Base-by-base conservation (phyloP, 2,329 filamentous ascomycete species). In the Setomelanomma holmii region DNA sequence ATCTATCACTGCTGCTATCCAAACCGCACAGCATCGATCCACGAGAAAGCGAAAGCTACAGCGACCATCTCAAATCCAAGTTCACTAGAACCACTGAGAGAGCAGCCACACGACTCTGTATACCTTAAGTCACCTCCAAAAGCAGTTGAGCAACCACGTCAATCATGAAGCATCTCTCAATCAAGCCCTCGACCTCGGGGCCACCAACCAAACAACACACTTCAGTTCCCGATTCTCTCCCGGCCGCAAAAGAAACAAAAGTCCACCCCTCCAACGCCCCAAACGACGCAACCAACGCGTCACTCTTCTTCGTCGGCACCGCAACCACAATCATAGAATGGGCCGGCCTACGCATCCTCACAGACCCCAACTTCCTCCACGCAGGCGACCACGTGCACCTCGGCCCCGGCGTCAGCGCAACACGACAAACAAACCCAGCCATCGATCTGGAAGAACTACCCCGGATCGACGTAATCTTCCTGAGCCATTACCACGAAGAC, bases 331-430 rank as follows among this genome's bases (percentile, higher is more conserved):
- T 86, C 34, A 69, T 85, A 36, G 78, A 83, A 66, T 85, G 80
- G 80, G 69, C 77, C 53, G 79, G 78, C 38, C 68, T 83, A 40
- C 78, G 82, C 23, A 76, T 86, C 54, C 77, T 86, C 42, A 86
- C 83, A 0, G 82, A 78, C 51, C 68, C 67, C 10, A 70, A 71
- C 56, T 89, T 89, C 71, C 78, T 89, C 0, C 86, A 87, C 61
- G 80, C 81, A 1, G 85, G 86, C 24, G 85, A 88, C 61, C 84
- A 88, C 60, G 85, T 89, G 7, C 86, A 89, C 66, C 79, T 89
- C 1, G 86, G 86, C 0, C 86, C 86, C 0, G 85, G 85, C 1
- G 84, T 88, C 1, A 82, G 78, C 2, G 81, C 78, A 1, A 78
- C 76, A 20, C 77, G 86, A 1, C 69, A 72, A 20, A 87, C 82